Evolutionary conservation across 169 alveolate genomes (phyloP), one percentile per base, ranked within the genome.

Genomic region (Cryptosporidium andersoni): DNA sequence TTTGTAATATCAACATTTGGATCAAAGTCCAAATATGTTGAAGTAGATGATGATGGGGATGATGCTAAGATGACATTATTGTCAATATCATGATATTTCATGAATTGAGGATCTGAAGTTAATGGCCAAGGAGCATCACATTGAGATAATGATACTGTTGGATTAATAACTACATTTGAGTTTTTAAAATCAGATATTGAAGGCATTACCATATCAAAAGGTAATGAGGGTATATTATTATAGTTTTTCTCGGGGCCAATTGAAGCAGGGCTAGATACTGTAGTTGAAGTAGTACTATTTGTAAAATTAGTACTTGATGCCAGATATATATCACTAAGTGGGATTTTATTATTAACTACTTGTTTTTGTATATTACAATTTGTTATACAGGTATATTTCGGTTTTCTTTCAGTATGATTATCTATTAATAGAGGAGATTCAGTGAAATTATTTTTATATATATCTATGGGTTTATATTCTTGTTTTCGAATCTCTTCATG

Each of bases 121-220:
- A 74, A 16, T 16, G 85, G 85, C 85, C 85, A 74, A 1, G 85
- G 85, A 11, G 60, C 85, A 43, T 74, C 85, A 16, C 74, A 74
- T 37, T 66, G 47, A n/a, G 81, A 66, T 2, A 60, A 62, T 2
- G 85, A 58, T 14, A 74, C 49, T 4, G 56, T 48, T 5, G 85
- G 85, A 36, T 74, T 74, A 2, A 58, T 58, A 11, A 74, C 39
- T 5, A 2, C 48, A 34, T 60, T 51, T 25, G 34, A n/a, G 42
- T 74, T 64, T 7, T 74, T 45, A 16, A 74, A n/a, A 25, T 74
- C 85, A 6, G 60, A 66, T 2, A 68, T 74, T 16, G 85, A 68
- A 45, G 85, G 85, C 85, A 74, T 74, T 25, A 74, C n/a, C 47
- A 62, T 45, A 58, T 74, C 85, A 5, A 74, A 48, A 14, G 56